phyloP scores from a whole-genome alignment of 2,329 filamentous ascomycete species.

The Penicillium griseofulvum region DNA sequence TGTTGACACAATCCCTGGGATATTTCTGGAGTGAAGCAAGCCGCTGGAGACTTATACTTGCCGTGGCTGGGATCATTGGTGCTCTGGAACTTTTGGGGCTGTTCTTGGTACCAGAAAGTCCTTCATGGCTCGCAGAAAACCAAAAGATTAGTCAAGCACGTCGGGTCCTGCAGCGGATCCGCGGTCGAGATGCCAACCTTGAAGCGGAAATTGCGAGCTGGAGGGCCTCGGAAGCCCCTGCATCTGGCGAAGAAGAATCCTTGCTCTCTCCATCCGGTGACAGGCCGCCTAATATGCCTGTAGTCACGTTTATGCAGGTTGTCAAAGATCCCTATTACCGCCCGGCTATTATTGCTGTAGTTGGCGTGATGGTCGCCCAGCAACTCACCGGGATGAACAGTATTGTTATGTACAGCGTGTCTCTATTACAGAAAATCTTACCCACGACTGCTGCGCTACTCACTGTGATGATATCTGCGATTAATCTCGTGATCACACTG shows the following conservation, averaged over 20 bases:
- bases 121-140: constrained; percentile 75
- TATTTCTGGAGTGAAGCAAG: constrained; percentile 79
- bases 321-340: constrained; percentile 66
- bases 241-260: constrained; percentile 65
- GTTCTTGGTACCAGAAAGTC: constrained; percentile 79
- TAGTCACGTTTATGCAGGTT: constrained; percentile 65
- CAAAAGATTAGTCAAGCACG: constrained; percentile 61
- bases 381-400: constrained; percentile 94
- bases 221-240: constrained; percentile 40
- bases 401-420: constrained; percentile 98
- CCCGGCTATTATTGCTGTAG: constrained; percentile 74
- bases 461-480: constrained; percentile 79
- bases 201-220: constrained; percentile 67
- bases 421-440: constrained; percentile 76
- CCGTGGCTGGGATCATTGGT: constrained; percentile 67
- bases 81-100: constrained; percentile 66
- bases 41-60: constrained; percentile 82
- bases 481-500: constrained; percentile 82
- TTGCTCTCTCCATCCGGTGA: constrained; percentile 61
- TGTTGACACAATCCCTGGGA: constrained; percentile 77
- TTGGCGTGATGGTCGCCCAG: constrained; percentile 89
- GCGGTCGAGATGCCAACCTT: constrained; percentile 67
- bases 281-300: constrained; percentile 64
- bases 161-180: constrained; percentile 68
- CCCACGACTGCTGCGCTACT: constrained; percentile 77